Evolutionary conservation across 2,329 filamentous ascomycete genomes (phyloP).

Genomic region (Rugonectria rugulosa): DNA sequence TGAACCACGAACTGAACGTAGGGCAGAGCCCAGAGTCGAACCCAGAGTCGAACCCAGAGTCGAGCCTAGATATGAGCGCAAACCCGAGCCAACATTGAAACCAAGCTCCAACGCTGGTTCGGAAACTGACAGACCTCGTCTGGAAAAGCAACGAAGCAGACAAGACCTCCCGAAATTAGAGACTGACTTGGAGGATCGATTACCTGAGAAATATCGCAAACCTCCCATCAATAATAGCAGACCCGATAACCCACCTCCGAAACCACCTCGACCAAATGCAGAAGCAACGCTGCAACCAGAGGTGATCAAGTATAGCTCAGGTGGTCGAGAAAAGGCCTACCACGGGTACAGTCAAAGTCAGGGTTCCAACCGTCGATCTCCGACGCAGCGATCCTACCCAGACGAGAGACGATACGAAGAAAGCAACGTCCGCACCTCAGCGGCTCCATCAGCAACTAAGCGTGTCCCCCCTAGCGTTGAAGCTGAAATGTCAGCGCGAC

Average conservation of each 20-base stretch:
- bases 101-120: conserved; percentile 21
- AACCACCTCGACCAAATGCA: conserved; percentile 37
- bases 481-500: conserved; percentile 36
- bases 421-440: conserved; percentile 34
- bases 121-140: conserved; percentile 33
- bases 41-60: not conserved
- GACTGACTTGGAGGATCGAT: conserved; percentile 46
- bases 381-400: conserved; percentile 42
- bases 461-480: conserved; percentile 40
- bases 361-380: conserved; percentile 30
- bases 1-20: not conserved
- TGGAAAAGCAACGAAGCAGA: conserved; percentile 43
- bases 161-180: conserved; percentile 55
- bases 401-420: conserved; percentile 39
- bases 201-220: conserved; percentile 44
- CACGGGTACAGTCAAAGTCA: conserved; percentile 39
- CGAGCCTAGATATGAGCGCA: conserved; percentile 10
- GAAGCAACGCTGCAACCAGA: conserved; percentile 52
- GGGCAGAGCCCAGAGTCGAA: not conserved
- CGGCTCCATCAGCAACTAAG: conserved; percentile 38
- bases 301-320: conserved; percentile 50
- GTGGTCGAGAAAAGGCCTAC: conserved; percentile 54
- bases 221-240: conserved; percentile 45
- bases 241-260: conserved; percentile 42
- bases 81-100: conserved; percentile 29